Evolutionary conservation across 2,329 filamentous ascomycete genomes (phyloP), one percentile per base, ranked within the genome.

Genomic region (Colletotrichum theobromicola): DNA sequence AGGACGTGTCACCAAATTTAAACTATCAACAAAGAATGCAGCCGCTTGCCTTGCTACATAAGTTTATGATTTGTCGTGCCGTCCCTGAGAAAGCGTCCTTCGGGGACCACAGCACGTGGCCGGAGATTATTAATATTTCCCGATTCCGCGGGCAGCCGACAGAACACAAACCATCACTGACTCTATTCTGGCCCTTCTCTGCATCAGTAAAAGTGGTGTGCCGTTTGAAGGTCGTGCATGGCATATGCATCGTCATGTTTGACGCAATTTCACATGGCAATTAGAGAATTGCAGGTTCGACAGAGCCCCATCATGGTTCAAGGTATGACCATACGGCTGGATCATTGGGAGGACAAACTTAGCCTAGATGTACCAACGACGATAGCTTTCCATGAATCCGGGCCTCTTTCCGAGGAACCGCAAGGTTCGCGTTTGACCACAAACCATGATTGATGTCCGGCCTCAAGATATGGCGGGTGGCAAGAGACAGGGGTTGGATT

Each of bases 41-140:
- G 4, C 10, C 3, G 12, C n/a, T 50, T 21, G n/a, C 13, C 13
- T 13, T 21, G 21, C n/a, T 3, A 12, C n/a, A 7, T 0, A 1
- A 21, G 21, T 50, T 21, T 18, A 46, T 50, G 10, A 21, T 13
- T 21, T 21, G n/a, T 50, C 42, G n/a, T 50, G n/a, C 10, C n/a
- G 42, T 21, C 13, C 42, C 42, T 13, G n/a, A 21, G 6, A 13
- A 13, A 21, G 21, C 5, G 12, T 2, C n/a, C 42, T 50, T 46
- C 10, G 8, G 4, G n/a, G 37, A 46, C 37, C n/a, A n/a, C 18
- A 18, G 37, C 42, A 50, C n/a, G 42, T 46, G 42, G 10, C 7
- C 42, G 42, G 42, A 13, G 42, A 50, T 50, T 50, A 50, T 50
- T 50, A 50, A 50, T 50, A 21, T 21, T 50, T 50, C 42, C n/a